Evolutionary conservation across 768 basidiomycete genomes (phyloP).

Genomic region (Tricholoma saponaceum): DNA sequence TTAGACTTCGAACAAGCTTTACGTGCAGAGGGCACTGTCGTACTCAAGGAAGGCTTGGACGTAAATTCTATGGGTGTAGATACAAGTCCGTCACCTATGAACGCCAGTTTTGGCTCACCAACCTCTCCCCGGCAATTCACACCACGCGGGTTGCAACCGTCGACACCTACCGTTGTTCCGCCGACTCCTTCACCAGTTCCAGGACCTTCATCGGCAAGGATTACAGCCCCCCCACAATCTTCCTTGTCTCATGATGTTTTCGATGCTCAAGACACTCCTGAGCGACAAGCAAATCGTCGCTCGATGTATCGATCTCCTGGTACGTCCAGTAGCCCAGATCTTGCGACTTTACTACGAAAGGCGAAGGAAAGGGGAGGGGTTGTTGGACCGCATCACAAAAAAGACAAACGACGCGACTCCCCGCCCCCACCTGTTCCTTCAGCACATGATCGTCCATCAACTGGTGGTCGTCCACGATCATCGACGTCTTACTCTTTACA

Average conservation of each 20-base stretch:
- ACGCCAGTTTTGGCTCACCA: slow-evolving; percentile 39
- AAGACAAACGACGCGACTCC: slow-evolving; percentile 30
- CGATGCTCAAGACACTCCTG: slow-evolving; percentile 61
- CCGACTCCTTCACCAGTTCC: slow-evolving; percentile 58
- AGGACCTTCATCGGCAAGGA: slow-evolving; percentile 27
- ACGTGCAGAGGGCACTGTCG: slow-evolving; percentile 59
- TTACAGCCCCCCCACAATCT: slow-evolving; percentile 28
- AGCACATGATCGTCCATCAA: slow-evolving; percentile 23
- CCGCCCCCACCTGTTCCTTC: slow-evolving; percentile 42
- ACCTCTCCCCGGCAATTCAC: slow-evolving; percentile 30
- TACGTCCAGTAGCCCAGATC: slow-evolving; percentile 88
- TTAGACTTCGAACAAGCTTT: slow-evolving; percentile 81
- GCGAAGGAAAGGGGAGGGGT: slow-evolving; percentile 65
- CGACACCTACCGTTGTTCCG: slow-evolving; percentile 61
- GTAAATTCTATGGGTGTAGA: slow-evolving; percentile 61
- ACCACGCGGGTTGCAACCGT: slow-evolving; percentile 40
- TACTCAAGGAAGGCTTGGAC: slow-evolving; percentile 69
- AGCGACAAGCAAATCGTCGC: slow-evolving; percentile 70
- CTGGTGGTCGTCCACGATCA: slow-evolving; percentile 34
- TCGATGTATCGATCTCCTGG: slow-evolving; percentile 87
- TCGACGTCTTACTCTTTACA: slow-evolving; percentile 33
- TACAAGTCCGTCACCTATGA: slow-evolving; percentile 34
- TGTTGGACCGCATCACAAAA: slow-evolving; percentile 28
- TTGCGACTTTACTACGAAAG: slow-evolving; percentile 82
- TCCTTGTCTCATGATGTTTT: slow-evolving; percentile 57